phyloP scores from a whole-genome alignment of 495 filamentous ascomycete genomes.

The Tuber brumale region DNA sequence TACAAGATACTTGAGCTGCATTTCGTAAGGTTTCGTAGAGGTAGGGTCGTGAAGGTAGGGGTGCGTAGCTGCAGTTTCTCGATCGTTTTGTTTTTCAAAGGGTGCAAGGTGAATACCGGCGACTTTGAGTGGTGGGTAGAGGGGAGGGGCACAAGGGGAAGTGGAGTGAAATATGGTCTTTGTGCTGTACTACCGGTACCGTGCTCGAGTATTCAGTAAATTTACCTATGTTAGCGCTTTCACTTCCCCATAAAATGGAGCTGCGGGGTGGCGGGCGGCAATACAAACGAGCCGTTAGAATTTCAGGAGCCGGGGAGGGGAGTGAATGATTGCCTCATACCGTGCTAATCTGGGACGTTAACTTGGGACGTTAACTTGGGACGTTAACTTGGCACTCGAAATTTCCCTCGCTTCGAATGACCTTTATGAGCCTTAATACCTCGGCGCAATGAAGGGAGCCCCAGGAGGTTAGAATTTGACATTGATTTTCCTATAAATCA shows the following conservation, averaged over 20 bases:
- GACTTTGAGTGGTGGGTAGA: not conserved
- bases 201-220: too few relatives aligned
- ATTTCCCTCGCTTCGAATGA: not conserved
- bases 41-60: not conserved
- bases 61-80: not conserved
- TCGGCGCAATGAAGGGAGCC: too few relatives aligned
- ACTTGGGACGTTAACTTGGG: not conserved
- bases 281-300: not conserved
- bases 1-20: constrained; percentile 19
- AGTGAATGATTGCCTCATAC: constrained; percentile 35
- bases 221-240: not conserved
- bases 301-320: constrained; percentile 22
- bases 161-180: not conserved
- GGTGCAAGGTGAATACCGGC: not conserved
- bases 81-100: not conserved
- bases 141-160: not conserved
- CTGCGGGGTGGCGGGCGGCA: not conserved
- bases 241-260: not conserved
- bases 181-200: not conserved
- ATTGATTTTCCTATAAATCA: not conserved
- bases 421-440: not conserved
- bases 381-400: too few relatives aligned
- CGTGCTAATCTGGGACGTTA: constrained; percentile 9
- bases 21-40: not conserved
- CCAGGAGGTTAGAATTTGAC: not conserved